A percentile compares a stretch with the other conserved stretches of the same genome.
phyloP scores from a whole-genome alignment of 345 rosid genomes.

The Streptanthus diversifolius region DNA sequence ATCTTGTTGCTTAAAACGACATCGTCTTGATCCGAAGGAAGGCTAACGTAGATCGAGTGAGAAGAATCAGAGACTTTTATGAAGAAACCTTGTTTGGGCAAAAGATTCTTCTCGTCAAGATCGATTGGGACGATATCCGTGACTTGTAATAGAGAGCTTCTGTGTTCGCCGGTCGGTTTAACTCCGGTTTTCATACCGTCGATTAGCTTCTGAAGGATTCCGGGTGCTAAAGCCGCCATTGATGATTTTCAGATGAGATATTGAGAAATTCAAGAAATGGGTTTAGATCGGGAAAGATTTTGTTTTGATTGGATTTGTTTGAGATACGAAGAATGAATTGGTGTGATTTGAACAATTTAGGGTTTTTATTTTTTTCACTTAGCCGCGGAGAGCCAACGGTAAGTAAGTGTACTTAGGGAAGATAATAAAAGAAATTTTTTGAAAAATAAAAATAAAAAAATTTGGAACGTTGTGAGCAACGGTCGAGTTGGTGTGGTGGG shows the following conservation, averaged over 20 bases:
- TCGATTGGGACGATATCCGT: conserved; percentile 93
- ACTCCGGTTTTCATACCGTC: conserved; percentile 82
- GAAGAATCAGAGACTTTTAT: conserved; percentile 93
- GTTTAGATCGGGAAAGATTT: neutral
- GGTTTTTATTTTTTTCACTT: neutral
- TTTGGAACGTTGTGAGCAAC: conserved; percentile 29
- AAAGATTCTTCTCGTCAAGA: conserved; percentile 86
- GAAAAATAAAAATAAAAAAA: neutral
- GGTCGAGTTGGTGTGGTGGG: conserved; percentile 34
- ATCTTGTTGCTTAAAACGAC: conserved; percentile 76
- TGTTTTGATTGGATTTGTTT: neutral
- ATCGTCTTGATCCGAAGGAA: conserved; percentile 85
- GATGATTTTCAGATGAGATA: neutral
- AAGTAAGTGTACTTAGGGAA: conserved; percentile 2
- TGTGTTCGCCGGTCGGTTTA: conserved; percentile 80
- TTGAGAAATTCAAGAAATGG: conserved; percentile 16
- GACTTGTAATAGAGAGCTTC: conserved; percentile 85
- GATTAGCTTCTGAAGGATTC: conserved; percentile 69
- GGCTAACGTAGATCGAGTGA: conserved; percentile 80
- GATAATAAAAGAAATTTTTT: conserved; percentile 2
- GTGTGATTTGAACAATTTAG: neutral
- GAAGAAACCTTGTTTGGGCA: conserved; percentile 88
- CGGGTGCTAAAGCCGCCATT: conserved; percentile 87
- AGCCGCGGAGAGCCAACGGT: conserved; percentile 28
- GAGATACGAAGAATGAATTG: neutral